These are phyloP conservation scores for Tephrocybe rancida DNA, from an alignment of 768 basidiomycete species.

Conservation along the genomic window DNA sequence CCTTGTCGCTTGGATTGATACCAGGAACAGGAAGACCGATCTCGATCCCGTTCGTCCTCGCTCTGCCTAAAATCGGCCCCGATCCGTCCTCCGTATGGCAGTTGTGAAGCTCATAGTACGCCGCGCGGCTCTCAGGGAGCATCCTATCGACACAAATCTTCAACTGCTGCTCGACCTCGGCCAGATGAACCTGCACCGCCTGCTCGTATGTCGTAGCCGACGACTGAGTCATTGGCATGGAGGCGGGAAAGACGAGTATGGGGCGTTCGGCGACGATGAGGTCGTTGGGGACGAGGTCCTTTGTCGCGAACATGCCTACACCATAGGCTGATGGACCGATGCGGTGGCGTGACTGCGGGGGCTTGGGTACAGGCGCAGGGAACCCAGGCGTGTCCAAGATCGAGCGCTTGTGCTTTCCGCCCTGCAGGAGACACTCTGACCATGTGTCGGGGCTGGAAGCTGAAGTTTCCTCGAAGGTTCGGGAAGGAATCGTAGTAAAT, in stretches of 20 bases:
- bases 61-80: conserved; percentile 28
- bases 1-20: not conserved
- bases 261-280: conserved; percentile 39
- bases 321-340: conserved; percentile 19
- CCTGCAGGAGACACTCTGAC: not conserved
- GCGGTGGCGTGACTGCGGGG: not conserved
- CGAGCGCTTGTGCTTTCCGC: not conserved
- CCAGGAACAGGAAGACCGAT: not conserved
- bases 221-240: not conserved
- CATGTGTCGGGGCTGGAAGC: not conserved
- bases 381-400: conserved; percentile 5
- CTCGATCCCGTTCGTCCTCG: conserved; percentile 30
- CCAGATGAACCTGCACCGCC: conserved; percentile 4
- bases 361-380: not conserved
- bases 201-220: not conserved
- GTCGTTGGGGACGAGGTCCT: conserved; percentile 27
- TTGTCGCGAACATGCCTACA: conserved; percentile 31
- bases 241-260: conserved; percentile 28
- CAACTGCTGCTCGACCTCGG: conserved; percentile 14
- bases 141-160: conserved; percentile 22
- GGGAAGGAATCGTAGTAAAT: not conserved
- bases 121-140: conserved; percentile 20
- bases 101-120: conserved; percentile 29
- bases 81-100: conserved; percentile 32
- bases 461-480: not conserved